Percentiles rank a stretch among this genome's conserved stretches.
phyloP scores from a whole-genome alignment of 2,329 filamentous ascomycete species.

The Verticillium nubilum region DNA sequence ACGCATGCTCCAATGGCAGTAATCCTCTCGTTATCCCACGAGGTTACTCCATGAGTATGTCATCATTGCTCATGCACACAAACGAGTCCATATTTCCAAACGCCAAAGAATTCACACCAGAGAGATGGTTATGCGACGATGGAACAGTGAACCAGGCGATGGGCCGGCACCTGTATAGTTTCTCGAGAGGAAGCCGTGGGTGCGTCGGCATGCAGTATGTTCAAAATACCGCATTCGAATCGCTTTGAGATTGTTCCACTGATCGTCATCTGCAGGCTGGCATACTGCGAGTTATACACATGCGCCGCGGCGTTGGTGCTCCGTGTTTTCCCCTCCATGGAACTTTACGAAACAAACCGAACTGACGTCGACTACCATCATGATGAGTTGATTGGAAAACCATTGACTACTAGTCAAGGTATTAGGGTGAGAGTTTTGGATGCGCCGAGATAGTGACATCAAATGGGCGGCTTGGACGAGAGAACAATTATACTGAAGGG shows the following conservation, averaged over 20 bases:
- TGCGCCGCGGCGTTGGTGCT: constrained; percentile 17
- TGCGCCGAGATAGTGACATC: background rate
- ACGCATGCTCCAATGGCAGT: background rate
- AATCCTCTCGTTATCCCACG: background rate
- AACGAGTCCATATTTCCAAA: background rate
- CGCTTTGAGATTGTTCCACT: background rate
- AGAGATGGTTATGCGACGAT: background rate
- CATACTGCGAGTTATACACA: constrained; percentile 22
- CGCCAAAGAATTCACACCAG: background rate
- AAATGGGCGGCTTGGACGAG: constrained; percentile 20
- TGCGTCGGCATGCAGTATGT: background rate
- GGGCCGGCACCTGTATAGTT: background rate
- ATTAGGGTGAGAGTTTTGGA: background rate
- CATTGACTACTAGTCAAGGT: background rate
- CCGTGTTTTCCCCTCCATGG: constrained; percentile 19
- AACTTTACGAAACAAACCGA: constrained; percentile 19
- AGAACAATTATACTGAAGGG: too few species aligned
- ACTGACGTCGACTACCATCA: constrained; percentile 21
- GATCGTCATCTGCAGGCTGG: constrained; percentile 13
- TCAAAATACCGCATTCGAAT: background rate
- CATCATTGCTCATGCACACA: background rate
- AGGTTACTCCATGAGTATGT: background rate
- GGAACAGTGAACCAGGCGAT: background rate
- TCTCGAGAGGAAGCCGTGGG: background rate
- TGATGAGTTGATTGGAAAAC: constrained; percentile 6